A percentile compares a stretch with the other conserved stretches of the same genome.
Evolutionary conservation across 2,329 filamentous ascomycete species (phyloP).

Genomic region (Colletotrichum sp.): DNA sequence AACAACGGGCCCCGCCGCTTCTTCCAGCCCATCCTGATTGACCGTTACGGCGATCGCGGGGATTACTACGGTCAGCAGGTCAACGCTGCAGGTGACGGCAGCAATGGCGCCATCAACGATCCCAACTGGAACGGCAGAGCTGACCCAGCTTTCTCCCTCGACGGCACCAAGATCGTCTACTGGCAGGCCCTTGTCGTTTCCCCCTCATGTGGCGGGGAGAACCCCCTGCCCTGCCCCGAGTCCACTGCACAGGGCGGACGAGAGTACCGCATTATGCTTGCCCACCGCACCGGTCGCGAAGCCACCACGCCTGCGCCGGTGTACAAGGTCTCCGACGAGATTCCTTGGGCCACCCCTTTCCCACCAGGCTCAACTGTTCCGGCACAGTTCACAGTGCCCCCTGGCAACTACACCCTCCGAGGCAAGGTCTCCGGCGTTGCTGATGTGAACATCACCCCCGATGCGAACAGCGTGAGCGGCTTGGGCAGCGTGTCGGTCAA

Average conservation of each 20-base stretch:
- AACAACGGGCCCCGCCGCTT: slow-evolving; percentile 51
- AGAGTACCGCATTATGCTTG: slow-evolving; percentile 46
- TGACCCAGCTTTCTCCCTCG: slow-evolving; percentile 45
- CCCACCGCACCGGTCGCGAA: slow-evolving; percentile 36
- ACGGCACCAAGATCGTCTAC: slow-evolving; percentile 47
- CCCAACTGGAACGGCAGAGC: slow-evolving; percentile 53
- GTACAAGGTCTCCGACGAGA: slow-evolving; percentile 28
- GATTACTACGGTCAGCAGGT: slow-evolving; percentile 48
- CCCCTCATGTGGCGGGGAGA: slow-evolving; percentile 47
- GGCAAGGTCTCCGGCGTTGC: slow-evolving; percentile 23
- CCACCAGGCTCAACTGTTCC: slow-evolving; percentile 24
- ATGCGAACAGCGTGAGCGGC: slow-evolving; percentile 17
- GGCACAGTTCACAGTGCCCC: neutral
- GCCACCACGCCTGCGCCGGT: slow-evolving; percentile 27
- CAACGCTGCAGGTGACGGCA: slow-evolving; percentile 41
- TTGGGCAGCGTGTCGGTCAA: slow-evolving; percentile 32
- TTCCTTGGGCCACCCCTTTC: slow-evolving; percentile 40
- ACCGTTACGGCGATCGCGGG: slow-evolving; percentile 47
- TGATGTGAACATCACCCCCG: slow-evolving; percentile 23
- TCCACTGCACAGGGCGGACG: slow-evolving; percentile 43
- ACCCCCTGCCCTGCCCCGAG: slow-evolving; percentile 43
- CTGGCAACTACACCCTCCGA: slow-evolving; percentile 25
- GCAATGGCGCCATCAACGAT: slow-evolving; percentile 45
- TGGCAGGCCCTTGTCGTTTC: slow-evolving; percentile 41
- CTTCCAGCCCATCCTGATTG: slow-evolving; percentile 50